Evolutionary conservation across 441 rosid genomes (phyloP), one percentile per base, ranked within the genome.

Genomic region (Rhodomyrtus psidioides): DNA sequence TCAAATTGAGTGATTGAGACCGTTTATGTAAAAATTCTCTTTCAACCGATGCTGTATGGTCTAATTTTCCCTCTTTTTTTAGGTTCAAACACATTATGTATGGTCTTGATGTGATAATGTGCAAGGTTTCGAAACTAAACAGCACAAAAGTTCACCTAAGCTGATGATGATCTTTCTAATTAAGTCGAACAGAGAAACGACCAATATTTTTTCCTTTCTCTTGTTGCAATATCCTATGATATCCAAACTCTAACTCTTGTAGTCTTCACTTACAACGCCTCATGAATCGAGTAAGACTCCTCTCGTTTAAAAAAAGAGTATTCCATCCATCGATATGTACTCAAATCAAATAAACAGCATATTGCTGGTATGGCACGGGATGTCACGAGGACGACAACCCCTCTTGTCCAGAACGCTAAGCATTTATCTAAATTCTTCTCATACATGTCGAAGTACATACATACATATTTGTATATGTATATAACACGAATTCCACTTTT

Each of bases 301-400:
- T 34, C 49, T 12, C 4, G 5, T 30, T 9, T 9, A 34, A 9
- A 62, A 62, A 16, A 4, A 28, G 6, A 2, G 26, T 6, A 34
- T 4, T 17, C 8, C 15, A 6, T 34, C n/a, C 79, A 65, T 34
- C 21, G n/a, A 65, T 34, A 65, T 65, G 49, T 42, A 65, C n/a
- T 19, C 24, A 34, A 65, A 65, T 34, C 7, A 34, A 30, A 34
- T 34, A 5, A 21, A 34, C 1, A 34, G 2, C 9, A 5, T 17
- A 65, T 65, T 1, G 4, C 10, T 0, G 6, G 7, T 2, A 10
- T 1, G 2, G 14, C 14, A 65, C 7, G 1, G 2, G 24, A 65
- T 34, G 15, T 65, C 49, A 65, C 14, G 7, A 0, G n/a, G 39
- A 65, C 15, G n/a, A 5, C n/a, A 21, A 34, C 7, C 49, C 15